Conservation (phyloP, 305 asterid genomes). For the Striga hermonthica region DNA sequence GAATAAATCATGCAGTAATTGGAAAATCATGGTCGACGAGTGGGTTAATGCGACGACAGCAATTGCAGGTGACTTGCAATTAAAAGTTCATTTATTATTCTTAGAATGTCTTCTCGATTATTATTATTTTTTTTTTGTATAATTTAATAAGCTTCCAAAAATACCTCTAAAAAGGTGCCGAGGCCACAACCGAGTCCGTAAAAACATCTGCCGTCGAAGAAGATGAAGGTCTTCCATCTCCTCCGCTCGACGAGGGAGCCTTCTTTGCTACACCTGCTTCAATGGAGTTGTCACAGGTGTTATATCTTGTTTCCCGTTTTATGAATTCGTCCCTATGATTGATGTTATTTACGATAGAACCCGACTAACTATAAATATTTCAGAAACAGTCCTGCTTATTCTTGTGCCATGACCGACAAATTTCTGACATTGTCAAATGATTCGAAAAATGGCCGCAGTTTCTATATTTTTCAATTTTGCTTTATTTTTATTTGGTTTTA, state of each 20-base stretch:
- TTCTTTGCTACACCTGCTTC: conserved; percentile 52
- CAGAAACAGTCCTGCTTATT: too few relatives aligned
- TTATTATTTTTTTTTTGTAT: background rate
- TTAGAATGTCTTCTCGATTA: background rate
- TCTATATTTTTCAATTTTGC: background rate
- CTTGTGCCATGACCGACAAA: too few relatives aligned
- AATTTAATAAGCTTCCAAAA: background rate
- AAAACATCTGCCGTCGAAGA: conserved; percentile 52
- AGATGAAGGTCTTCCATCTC: conserved; percentile 83
- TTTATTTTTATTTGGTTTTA: background rate
- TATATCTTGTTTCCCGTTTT: conserved; percentile 13
- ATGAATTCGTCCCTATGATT: too few relatives aligned
- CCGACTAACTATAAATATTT: too few relatives aligned
- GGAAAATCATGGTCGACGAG: conserved; percentile 70
- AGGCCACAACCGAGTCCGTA: conserved; percentile 57
- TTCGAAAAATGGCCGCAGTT: too few relatives aligned
- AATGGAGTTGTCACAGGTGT: conserved; percentile 72
- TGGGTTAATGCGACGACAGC: conserved; percentile 57
- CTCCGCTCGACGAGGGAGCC: conserved; percentile 84
- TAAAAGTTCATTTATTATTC: background rate
- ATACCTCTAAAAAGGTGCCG: conserved; percentile 31
- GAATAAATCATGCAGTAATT: conserved; percentile 46
- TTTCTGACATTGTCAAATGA: too few relatives aligned
- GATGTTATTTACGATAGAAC: too few relatives aligned
- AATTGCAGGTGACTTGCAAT: conserved; percentile 45